These are phyloP conservation scores for Candida alai DNA, from an alignment of 805 yeast species.

Conservation along the genomic window DNA sequence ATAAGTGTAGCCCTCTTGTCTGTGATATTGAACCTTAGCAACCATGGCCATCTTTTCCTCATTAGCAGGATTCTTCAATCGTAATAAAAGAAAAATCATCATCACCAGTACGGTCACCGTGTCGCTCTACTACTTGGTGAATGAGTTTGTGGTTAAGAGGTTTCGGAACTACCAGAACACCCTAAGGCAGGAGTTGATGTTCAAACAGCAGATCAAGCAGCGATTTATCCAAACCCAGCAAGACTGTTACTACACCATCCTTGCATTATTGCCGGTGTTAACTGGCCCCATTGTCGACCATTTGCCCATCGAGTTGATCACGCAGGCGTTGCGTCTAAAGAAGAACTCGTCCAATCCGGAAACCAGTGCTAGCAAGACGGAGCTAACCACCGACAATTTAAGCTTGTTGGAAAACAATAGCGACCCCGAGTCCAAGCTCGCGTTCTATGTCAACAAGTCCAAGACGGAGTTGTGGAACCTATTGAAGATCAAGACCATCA, in stretches of 20 bases:
- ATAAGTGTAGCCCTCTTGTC: too few species aligned
- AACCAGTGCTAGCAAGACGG: slow-evolving; percentile 3
- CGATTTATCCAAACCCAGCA: slow-evolving; percentile 89
- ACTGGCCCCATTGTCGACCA: slow-evolving; percentile 57
- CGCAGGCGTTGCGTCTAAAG: slow-evolving; percentile 63
- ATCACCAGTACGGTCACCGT: slow-evolving; percentile 31
- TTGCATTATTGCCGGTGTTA: slow-evolving; percentile 77
- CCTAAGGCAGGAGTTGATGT: slow-evolving; percentile 37
- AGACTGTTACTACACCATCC: slow-evolving; percentile 80
- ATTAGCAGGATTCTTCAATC: slow-evolving; percentile 36
- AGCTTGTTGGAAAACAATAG: slow-evolving; percentile 28
- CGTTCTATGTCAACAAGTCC: slow-evolving; percentile 24
- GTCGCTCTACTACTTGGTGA: slow-evolving; percentile 33
- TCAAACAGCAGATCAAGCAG: slow-evolving; percentile 57
- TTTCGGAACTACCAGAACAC: slow-evolving; percentile 38
- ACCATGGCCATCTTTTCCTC: slow-evolving; percentile 40
- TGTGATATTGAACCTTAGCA: too few species aligned
- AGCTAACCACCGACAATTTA: slow-evolving; percentile 39
- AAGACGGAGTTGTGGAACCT: slow-evolving; percentile 73
- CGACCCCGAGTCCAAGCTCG: slow-evolving; percentile 11
- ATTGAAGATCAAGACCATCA: slow-evolving; percentile 67
- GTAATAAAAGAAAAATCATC: slow-evolving; percentile 35
- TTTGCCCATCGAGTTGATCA: slow-evolving; percentile 69
- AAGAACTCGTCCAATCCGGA: slow-evolving; percentile 29
- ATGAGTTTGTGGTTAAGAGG: slow-evolving; percentile 36